phyloP scores from a whole-genome alignment of 108 stramenopile genomes.

The Skeletonema potamos region DNA sequence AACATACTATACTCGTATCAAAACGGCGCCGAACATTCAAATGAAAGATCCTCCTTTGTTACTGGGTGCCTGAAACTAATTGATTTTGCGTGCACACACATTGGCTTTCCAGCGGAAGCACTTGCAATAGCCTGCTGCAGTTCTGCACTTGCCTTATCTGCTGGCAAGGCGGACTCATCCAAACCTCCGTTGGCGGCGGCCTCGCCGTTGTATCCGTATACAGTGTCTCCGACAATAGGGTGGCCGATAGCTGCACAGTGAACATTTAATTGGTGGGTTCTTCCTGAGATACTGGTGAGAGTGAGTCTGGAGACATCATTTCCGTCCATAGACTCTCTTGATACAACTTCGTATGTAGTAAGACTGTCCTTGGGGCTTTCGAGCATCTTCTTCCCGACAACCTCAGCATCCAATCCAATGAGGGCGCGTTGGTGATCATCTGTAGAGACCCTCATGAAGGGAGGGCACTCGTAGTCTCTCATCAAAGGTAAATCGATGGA shows the following conservation, averaged over 20 bases:
- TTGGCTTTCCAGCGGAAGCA: constrained; percentile 43
- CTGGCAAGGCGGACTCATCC: constrained; percentile 53
- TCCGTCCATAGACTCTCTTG: constrained; percentile 64
- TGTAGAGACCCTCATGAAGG: constrained; percentile 81
- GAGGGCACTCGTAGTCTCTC: constrained; percentile 81
- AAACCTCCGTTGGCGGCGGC: constrained; percentile 79
- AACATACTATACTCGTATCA: neutral
- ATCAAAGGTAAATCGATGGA: constrained; percentile 73
- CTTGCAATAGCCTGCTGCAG: constrained; percentile 52
- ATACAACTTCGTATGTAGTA: constrained; percentile 69
- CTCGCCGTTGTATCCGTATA: constrained; percentile 76
- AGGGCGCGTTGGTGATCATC: constrained; percentile 73
- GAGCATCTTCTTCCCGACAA: constrained; percentile 69
- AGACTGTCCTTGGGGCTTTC: constrained; percentile 77
- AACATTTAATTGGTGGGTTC: constrained; percentile 88
- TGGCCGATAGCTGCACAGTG: constrained; percentile 89
- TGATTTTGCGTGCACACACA: constrained; percentile 78
- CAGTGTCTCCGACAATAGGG: constrained; percentile 84
- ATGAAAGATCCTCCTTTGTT: constrained; percentile 56
- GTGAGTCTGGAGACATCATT: constrained; percentile 72
- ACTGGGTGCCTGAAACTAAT: constrained; percentile 79
- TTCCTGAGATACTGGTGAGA: constrained; percentile 75
- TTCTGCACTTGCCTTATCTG: constrained; percentile 55
- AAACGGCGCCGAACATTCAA: constrained; percentile 51
- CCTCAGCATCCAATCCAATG: constrained; percentile 55